Percentiles rank a stretch among this genome's conserved stretches.
These are phyloP conservation scores for Fusarium sp. DNA, from an alignment of 2,329 filamentous ascomycete species.

Conservation along the genomic window DNA sequence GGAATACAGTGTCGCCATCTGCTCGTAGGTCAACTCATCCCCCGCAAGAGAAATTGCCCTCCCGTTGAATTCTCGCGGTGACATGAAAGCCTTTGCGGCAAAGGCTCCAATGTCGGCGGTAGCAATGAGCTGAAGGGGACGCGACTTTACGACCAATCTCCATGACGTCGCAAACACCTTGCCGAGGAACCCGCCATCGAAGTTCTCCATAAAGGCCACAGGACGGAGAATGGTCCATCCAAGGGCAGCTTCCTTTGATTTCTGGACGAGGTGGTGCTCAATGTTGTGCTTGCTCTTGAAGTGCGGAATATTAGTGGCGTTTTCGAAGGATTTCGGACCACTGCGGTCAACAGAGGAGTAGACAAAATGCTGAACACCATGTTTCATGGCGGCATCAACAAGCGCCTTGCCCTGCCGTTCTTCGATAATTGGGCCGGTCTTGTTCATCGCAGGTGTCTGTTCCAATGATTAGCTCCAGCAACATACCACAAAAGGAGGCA, in stretches of 20 bases:
- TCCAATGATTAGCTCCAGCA: background rate
- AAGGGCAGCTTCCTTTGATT: conserved; percentile 46
- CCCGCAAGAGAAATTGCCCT: background rate
- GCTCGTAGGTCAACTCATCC: background rate
- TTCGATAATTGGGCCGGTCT: background rate
- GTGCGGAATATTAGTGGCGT: conserved; percentile 67
- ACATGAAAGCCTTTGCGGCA: background rate
- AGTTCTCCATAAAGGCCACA: conserved; percentile 55
- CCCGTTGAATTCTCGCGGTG: background rate
- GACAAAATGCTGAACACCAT: conserved; percentile 67
- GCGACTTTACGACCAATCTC: conserved; percentile 43
- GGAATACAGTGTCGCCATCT: background rate
- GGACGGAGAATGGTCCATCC: conserved; percentile 52
- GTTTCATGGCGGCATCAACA: conserved; percentile 64
- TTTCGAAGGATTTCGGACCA: conserved; percentile 60
- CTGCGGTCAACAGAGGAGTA: conserved; percentile 71
- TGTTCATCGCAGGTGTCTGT: background rate
- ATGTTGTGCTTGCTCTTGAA: conserved; percentile 70
- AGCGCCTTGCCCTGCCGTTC: conserved; percentile 64
- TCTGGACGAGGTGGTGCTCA: conserved; percentile 67
- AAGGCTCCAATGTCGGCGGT: background rate
- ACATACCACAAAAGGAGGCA: background rate
- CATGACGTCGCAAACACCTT: conserved; percentile 48
- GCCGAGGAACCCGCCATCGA: conserved; percentile 44
- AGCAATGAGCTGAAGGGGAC: conserved; percentile 28